Evolutionary conservation across 768 basidiomycete genomes (phyloP), one percentile per base, ranked within the genome.

Genomic region (Lepiota venenata): DNA sequence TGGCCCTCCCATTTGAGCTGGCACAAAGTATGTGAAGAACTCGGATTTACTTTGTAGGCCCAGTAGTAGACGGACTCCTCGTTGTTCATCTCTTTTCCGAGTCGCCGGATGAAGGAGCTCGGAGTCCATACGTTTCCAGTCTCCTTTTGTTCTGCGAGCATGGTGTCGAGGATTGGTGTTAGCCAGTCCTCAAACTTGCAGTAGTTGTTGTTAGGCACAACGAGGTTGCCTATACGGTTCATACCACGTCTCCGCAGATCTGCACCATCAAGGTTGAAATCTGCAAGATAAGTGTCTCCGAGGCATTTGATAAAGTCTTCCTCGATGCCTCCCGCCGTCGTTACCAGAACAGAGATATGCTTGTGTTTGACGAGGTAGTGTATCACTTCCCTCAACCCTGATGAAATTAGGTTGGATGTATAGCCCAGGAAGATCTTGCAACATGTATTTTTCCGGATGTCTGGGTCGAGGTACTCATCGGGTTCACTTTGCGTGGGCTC

Each of bases 141-240:
- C 52, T 75, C 71, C 59, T 84, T 82, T 71, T 99, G 97, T 65
- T 99, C 97, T 10, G 74, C 80, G 27, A 98, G 80, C 92, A 99
- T 92, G 27, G 74, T 65, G 64, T 98, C 88, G 39, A 99, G 80
- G 52, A 98, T 91, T 2, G 97, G 97, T 16, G 84, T 85, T n/a
- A 98, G 81, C 97, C 97, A 99, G 67, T 98, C 96, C 71, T 99
- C 97, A 61, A 98, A 99, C 64, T 91, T 88, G 84, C 97, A 98
- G 71, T 99, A 99, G 66, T 98, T 98, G 63, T 97, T 93, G 65
- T 99, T 99, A 2, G 97, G 97, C 2, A 99, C 84, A 54, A 99
- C 74, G 40, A 99, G 82, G 64, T 99, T 99, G 29, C 97, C 97
- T 57, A 98, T 93, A 35, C 97, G 84, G 63, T 99, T 99, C 81